These are phyloP conservation scores for Sporopachydermia lactativora DNA, from an alignment of 805 yeast species.

Conservation along the genomic window DNA sequence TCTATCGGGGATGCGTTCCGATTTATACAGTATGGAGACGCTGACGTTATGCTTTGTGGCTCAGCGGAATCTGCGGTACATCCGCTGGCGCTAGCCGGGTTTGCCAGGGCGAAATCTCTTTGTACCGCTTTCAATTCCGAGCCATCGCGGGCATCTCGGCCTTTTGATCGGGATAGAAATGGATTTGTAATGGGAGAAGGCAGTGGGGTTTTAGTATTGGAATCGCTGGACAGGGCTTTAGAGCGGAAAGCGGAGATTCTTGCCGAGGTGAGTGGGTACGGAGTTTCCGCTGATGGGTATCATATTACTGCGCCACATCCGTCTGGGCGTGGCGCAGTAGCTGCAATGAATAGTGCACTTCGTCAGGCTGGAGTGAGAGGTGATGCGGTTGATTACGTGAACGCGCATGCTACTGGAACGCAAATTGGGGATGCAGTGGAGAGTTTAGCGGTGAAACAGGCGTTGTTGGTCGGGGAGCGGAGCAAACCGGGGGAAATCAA, in stretches of 20 bases:
- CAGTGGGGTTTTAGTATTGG: constrained; percentile 67
- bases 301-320: constrained; percentile 88
- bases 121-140: constrained; percentile 45
- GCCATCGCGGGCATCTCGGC: constrained; percentile 64
- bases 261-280: constrained; percentile 80
- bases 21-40: constrained; percentile 65
- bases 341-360: constrained; percentile 74
- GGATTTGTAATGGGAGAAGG: constrained; percentile 97
- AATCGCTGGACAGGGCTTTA: constrained; percentile 62
- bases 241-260: constrained; percentile 45
- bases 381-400: constrained; percentile 53
- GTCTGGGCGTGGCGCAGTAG: constrained; percentile 70
- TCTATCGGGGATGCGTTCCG: constrained; percentile 87
- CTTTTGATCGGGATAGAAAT: constrained; percentile 63
- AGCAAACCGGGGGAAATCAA: constrained; percentile 10
- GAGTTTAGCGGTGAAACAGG: constrained; percentile 46
- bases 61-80: constrained; percentile 81
- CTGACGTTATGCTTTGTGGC: constrained; percentile 87
- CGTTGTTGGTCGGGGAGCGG: constrained; percentile 27
- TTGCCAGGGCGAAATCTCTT: constrained; percentile 77
- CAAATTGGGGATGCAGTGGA: constrained; percentile 83
- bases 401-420: constrained; percentile 97
- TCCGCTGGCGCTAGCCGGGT: constrained; percentile 81
- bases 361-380: constrained; percentile 31
- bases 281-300: constrained; percentile 79